Conservation (phyloP, 768 basidiomycete species). For the Phanerodontia chrysosporium region DNA sequence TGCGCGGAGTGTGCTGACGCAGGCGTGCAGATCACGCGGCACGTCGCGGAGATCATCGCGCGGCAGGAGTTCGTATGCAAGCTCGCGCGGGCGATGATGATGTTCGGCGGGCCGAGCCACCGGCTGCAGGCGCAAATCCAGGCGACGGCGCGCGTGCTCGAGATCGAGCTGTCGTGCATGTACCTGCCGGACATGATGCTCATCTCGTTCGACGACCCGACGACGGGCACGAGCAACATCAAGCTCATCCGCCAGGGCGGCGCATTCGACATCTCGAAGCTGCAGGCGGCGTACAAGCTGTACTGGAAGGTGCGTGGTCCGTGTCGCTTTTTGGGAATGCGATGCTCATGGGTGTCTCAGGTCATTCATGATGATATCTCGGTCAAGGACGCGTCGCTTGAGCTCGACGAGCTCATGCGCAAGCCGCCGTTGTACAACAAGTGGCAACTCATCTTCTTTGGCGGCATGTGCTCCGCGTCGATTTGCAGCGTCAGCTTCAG, state of each 20-base stretch:
- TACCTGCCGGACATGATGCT: slow-evolving; percentile 75
- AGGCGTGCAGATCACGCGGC: slow-evolving; percentile 64
- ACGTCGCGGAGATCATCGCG: slow-evolving; percentile 77
- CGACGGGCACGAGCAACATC: slow-evolving; percentile 77
- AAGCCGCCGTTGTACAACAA: slow-evolving; percentile 55
- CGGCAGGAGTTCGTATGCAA: slow-evolving; percentile 85
- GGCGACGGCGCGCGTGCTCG: slow-evolving; percentile 74
- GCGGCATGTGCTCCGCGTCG: slow-evolving; percentile 70
- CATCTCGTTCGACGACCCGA: slow-evolving; percentile 75
- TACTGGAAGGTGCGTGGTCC: slow-evolving; percentile 71
- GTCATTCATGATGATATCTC: slow-evolving; percentile 82
- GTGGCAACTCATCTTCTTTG: slow-evolving; percentile 63
- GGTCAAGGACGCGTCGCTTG: slow-evolving; percentile 65
- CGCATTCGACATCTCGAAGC: slow-evolving; percentile 72
- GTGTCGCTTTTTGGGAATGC: not conserved
- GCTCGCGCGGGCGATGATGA: slow-evolving; percentile 83
- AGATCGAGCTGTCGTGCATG: slow-evolving; percentile 69
- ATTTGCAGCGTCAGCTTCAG: slow-evolving; percentile 72
- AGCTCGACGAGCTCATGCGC: slow-evolving; percentile 73
- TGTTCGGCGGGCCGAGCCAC: slow-evolving; percentile 82
- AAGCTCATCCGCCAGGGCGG: slow-evolving; percentile 74
- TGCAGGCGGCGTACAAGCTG: slow-evolving; percentile 62
- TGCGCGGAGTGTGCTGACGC: not conserved
- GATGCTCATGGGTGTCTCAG: slow-evolving; percentile 25
- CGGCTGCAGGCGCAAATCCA: slow-evolving; percentile 79